A percentile compares a stretch with the other conserved stretches of the same genome.
Evolutionary conservation across 345 rosid genomes (phyloP).

Genomic region (Arabis hirsuta): DNA sequence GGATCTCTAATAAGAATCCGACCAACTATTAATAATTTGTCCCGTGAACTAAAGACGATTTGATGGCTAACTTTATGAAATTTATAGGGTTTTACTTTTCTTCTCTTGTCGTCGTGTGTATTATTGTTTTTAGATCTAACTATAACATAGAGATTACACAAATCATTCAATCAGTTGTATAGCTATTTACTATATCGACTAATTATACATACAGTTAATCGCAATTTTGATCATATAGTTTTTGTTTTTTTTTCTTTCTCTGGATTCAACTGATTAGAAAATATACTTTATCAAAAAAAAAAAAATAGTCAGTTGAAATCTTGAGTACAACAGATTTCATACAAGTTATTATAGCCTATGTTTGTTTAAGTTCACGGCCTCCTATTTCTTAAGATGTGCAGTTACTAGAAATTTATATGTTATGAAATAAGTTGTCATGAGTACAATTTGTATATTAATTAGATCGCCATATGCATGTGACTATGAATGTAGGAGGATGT

Average conservation of each 20-base stretch:
- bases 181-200: neutral
- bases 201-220: neutral
- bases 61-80: neutral
- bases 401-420: neutral
- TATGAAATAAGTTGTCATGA: neutral
- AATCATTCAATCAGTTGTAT: constrained; percentile 1
- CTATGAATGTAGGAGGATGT: constrained; percentile 71
- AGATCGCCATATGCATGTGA: neutral
- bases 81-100: neutral
- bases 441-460: constrained; percentile 6
- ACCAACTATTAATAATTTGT: neutral
- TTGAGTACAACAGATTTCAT: neutral
- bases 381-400: neutral
- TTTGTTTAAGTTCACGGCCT: neutral
- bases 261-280: neutral
- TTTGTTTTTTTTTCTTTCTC: neutral
- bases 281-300: neutral
- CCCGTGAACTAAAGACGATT: constrained; percentile 1
- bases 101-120: constrained; percentile 17
- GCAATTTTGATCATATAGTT: neutral
- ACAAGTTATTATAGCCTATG: neutral
- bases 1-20: constrained; percentile 9
- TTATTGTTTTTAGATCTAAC: neutral
- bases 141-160: constrained; percentile 4
- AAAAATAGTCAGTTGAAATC: neutral